phyloP scores from a whole-genome alignment of 164 flowering plant species.

The Aristolochia californica region DNA sequence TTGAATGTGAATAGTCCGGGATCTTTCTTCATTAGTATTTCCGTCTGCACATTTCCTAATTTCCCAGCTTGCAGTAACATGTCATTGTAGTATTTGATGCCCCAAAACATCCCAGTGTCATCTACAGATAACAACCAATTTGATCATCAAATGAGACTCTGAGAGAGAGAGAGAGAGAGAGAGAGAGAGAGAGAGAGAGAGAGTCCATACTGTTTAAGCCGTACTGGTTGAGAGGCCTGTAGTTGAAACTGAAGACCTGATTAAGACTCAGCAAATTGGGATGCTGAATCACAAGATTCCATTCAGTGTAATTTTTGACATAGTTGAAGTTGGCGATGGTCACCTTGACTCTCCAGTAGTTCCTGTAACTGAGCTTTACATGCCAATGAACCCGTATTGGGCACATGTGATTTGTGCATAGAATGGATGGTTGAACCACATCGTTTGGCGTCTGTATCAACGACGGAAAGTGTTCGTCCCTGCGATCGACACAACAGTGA shows the following conservation, averaged over 20 bases:
- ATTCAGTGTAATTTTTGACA: constrained; percentile 43
- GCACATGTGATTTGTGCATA: constrained; percentile 69
- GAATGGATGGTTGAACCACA: constrained; percentile 22
- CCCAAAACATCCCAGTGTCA: constrained; percentile 82
- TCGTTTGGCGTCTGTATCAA: constrained; percentile 24
- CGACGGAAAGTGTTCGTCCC: constrained; percentile 27
- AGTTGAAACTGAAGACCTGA: constrained; percentile 74
- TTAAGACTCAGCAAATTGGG: constrained; percentile 46
- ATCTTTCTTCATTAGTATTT: constrained; percentile 58
- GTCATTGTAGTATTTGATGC: constrained; percentile 57
- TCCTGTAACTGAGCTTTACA: constrained; percentile 51
- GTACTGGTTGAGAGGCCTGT: constrained; percentile 38
- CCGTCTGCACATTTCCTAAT: constrained; percentile 61
- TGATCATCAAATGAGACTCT: no score
- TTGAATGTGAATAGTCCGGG: constrained; percentile 42
- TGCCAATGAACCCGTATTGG: constrained; percentile 83
- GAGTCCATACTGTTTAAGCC: constrained; percentile 51
- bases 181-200: background rate
- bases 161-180: background rate
- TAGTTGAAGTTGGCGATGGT: constrained; percentile 50
- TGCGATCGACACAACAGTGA: constrained; percentile 5
- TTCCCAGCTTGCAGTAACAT: constrained; percentile 55
- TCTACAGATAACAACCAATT: constrained; percentile 26
- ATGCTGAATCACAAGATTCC: constrained; percentile 66
- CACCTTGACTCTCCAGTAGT: constrained; percentile 69